Base-by-base conservation (phyloP, 2,329 filamentous ascomycete species). In the Trichoderma polysporum region DNA sequence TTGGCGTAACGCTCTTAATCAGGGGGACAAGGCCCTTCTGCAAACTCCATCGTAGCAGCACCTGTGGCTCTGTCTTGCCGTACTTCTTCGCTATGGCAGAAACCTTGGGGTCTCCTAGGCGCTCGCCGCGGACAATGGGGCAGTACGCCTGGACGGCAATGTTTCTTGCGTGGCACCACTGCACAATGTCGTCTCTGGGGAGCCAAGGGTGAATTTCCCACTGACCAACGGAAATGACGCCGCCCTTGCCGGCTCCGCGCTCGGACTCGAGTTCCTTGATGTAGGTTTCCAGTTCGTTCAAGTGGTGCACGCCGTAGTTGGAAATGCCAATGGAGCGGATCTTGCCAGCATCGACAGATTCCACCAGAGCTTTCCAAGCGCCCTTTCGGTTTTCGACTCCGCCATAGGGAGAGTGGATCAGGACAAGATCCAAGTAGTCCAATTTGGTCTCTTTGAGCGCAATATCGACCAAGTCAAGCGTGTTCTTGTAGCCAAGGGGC, bases 191-290 rank as follows among this genome's bases (percentile, higher is more conserved):
- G 25, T 84, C 81, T n/a, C 93, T 84, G 9, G 88, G 84, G 49
- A 93, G 87, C 93, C 93, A 97, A 0, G 94, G 94, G 78, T 97
- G 94, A 12, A 97, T 81, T 79, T 97, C 94, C 79, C 91, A 93
- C 79, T 97, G 94, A 47, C 92, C 93, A 41, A 97, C 91, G 68
- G 89, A 91, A 73, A 97, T 85, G 47, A 92, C 81, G 27, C 92
- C 92, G 52, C 87, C 88, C 71, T 87, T 89, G 10, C 88, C 89
- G 66, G 82, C 79, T 1, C 86, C 87, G 50, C 85, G 84, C 76
- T 87, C 86, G 19, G 76, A 74, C 73, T 91, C 89, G 0, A 89
- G 84, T 76, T 89, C 86, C 62, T 79, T 80, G 67, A 88, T 88
- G 76, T 88, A 83, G 65, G 73, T 74, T 76, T 88, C 84, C 33